phyloP scores from a whole-genome alignment of 2,329 filamentous ascomycete genomes.

The Colletotrichum siamense region DNA sequence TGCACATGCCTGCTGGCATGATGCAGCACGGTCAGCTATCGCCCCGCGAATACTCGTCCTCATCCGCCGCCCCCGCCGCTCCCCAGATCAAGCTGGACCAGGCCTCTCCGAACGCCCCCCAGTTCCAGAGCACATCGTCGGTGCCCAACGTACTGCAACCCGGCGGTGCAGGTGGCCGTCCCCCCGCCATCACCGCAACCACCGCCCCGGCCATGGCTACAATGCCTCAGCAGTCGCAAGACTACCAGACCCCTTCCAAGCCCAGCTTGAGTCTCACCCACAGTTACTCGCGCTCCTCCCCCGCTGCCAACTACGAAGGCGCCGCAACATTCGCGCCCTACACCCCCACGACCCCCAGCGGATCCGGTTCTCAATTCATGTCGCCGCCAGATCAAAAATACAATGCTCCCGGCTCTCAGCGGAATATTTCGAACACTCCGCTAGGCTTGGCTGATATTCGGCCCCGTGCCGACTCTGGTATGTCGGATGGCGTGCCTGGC shows the following conservation, averaged over 20 bases:
- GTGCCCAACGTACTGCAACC: conserved; percentile 67
- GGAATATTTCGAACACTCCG: conserved; percentile 79
- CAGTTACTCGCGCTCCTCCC: conserved; percentile 85
- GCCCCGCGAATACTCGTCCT: conserved; percentile 50
- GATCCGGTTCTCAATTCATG: conserved; percentile 31
- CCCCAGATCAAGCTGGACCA: conserved; percentile 60
- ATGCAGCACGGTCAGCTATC: conserved; percentile 49
- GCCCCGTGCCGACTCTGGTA: conserved; percentile 80
- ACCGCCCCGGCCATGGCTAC: conserved; percentile 52
- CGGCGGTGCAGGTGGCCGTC: conserved; percentile 40
- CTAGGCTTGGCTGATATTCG: conserved; percentile 92
- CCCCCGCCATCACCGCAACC: conserved; percentile 44
- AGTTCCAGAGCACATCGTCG: conserved; percentile 44
- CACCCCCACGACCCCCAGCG: conserved; percentile 69
- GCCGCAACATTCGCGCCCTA: conserved; percentile 57
- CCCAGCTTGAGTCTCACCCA: conserved; percentile 71
- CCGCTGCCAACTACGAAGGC: conserved; percentile 64
- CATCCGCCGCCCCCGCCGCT: conserved; percentile 34
- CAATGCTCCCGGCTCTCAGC: conserved; percentile 61
- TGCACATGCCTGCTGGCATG: conserved; percentile 57
- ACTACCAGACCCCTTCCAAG: conserved; percentile 69
- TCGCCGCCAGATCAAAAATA: conserved; percentile 51
- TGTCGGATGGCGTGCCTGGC: conserved; percentile 74
- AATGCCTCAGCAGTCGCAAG: conserved; percentile 45
- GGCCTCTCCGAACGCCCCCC: conserved; percentile 40